Percentiles rank a stretch among this genome's conserved stretches.
These are phyloP conservation scores for Paraconiothyrium sp. DNA, from an alignment of 2,329 filamentous ascomycete species.

Conservation along the genomic window DNA sequence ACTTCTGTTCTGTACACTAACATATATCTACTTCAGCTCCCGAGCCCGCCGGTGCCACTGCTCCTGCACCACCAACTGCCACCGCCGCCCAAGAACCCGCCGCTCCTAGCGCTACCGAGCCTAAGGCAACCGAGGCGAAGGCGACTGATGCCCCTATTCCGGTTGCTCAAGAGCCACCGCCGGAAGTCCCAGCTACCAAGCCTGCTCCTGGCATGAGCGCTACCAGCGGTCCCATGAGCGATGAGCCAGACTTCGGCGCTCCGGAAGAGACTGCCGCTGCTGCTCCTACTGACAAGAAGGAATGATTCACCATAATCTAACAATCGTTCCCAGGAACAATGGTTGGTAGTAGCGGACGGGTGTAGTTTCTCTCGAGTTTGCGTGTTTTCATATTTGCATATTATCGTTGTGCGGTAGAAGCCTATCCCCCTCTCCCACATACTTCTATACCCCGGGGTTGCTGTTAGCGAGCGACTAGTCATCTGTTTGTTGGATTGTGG, in stretches of 20 bases:
- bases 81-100: slow-evolving; percentile 34
- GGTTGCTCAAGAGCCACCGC: slow-evolving; percentile 29
- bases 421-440: not conserved
- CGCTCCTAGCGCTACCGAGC: slow-evolving; percentile 27
- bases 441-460: slow-evolving; percentile 14
- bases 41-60: slow-evolving; percentile 43
- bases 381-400: slow-evolving; percentile 10
- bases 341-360: not conserved
- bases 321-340: not conserved
- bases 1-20: slow-evolving; percentile 32
- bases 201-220: slow-evolving; percentile 51
- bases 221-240: slow-evolving; percentile 49
- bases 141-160: slow-evolving; percentile 27
- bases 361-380: not conserved
- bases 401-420: slow-evolving; percentile 1
- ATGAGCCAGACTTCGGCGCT: slow-evolving; percentile 40
- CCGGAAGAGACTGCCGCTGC: slow-evolving; percentile 31
- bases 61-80: slow-evolving; percentile 41
- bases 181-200: slow-evolving; percentile 37
- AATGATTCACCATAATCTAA: slow-evolving; percentile 8
- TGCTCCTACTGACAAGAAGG: slow-evolving; percentile 27
- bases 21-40: slow-evolving; percentile 36
- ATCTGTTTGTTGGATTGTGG: slow-evolving; percentile 6
- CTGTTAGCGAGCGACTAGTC: slow-evolving; percentile 11
- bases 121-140: slow-evolving; percentile 28